These are phyloP conservation scores for Protomyces macrosporus DNA, from an alignment of 1,139 yeast genomes.

Conservation along the genomic window DNA sequence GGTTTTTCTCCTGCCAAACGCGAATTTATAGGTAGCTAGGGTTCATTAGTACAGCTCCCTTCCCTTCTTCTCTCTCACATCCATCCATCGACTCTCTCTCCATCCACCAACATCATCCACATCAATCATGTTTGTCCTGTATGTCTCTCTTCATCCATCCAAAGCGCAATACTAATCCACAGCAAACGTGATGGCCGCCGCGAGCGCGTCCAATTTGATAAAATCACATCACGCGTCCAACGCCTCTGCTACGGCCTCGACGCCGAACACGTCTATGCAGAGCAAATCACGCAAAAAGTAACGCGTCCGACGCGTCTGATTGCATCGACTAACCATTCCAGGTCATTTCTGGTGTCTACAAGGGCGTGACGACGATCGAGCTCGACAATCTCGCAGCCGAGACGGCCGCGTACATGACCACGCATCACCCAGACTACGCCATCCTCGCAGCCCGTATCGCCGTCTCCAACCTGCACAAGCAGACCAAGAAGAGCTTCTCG, in stretches of 20 bases:
- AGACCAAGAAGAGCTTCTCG: conserved; percentile 83
- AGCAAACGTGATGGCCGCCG: conserved; percentile 56
- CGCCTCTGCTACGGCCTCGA: conserved; percentile 79
- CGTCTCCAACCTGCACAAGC: conserved; percentile 84
- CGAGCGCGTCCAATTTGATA: conserved; percentile 80
- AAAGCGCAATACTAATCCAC: not conserved
- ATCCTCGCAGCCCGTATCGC: conserved; percentile 92
- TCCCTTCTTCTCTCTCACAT: conserved; percentile 3
- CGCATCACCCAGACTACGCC: conserved; percentile 90
- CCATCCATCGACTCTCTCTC: not conserved
- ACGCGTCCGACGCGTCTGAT: not conserved
- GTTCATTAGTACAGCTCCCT: not conserved
- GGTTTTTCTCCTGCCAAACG: too few relatives aligned
- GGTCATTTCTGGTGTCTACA: conserved; percentile 84
- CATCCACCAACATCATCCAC: not conserved
- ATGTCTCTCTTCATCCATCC: not conserved
- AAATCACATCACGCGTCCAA: conserved; percentile 60
- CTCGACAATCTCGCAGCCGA: conserved; percentile 91
- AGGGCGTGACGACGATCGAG: conserved; percentile 93
- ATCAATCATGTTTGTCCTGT: conserved; percentile 21
- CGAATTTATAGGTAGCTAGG: too few relatives aligned
- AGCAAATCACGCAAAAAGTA: conserved; percentile 71
- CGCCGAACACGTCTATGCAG: conserved; percentile 78
- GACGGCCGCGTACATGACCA: conserved; percentile 95
- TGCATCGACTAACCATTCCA: conserved; percentile 1